phyloP scores from a whole-genome alignment of 176 grass and related monocot species.

The Hordeum marinum region DNA sequence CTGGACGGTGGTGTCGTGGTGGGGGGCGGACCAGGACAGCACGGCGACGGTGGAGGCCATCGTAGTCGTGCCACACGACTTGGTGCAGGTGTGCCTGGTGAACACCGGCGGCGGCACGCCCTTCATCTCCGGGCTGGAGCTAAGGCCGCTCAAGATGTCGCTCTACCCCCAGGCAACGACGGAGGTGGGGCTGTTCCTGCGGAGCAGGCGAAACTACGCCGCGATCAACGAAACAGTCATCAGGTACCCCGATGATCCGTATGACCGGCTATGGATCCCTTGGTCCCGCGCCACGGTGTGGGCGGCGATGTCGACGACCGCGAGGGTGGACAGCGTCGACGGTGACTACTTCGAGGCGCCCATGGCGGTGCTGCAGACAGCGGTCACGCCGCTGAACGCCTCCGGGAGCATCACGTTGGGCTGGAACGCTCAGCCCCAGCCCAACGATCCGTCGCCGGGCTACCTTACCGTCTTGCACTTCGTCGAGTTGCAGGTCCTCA shows the following conservation, averaged over 20 bases:
- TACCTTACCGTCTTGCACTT: conserved; percentile 27
- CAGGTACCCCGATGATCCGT: conserved; percentile 50
- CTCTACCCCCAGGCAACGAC: conserved; percentile 22
- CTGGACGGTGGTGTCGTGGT: conserved; percentile 33
- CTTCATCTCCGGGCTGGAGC: conserved; percentile 16
- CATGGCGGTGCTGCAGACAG: conserved; percentile 54
- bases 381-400: conserved; percentile 28
- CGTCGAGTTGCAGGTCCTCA: conserved; percentile 24
- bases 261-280: conserved; percentile 26
- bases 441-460: background rate
- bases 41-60: background rate
- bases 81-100: background rate
- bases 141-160: conserved; percentile 40
- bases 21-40: background rate
- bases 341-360: conserved; percentile 8
- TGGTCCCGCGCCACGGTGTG: background rate
- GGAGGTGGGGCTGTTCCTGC: conserved; percentile 23
- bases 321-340: background rate
- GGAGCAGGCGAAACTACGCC: background rate
- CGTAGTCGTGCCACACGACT: background rate
- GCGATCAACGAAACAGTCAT: background rate
- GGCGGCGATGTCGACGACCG: conserved; percentile 1
- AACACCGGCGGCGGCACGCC: background rate
- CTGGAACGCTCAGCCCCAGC: background rate
- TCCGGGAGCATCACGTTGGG: conserved; percentile 30